Base-by-base conservation (phyloP, 352 stramenopile species). In the Plasmopara muralis region DNA sequence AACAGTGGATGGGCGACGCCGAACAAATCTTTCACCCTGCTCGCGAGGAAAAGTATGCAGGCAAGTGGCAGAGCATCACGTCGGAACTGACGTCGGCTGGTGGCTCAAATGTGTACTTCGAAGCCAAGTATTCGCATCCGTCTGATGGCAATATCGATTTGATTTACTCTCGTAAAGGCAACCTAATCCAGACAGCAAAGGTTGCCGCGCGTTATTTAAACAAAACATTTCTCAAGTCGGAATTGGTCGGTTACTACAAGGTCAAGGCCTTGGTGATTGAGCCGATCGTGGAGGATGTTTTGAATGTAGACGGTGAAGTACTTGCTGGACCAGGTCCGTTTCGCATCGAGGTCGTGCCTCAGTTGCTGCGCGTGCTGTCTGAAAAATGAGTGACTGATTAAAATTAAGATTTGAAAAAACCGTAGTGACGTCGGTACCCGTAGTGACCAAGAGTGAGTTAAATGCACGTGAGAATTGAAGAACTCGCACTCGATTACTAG, bases 61-160 rank as follows among this genome's bases (percentile, higher is more conserved):
- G 59, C 14, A 53, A 74, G 44, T 90, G 77, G 77, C 65, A 67
- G 9, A 67, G 49, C 15, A 74, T 89, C 43, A 50, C 64, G 13
- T 68, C 65, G 9, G 53, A 78, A 55, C 73, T 85, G 58, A 70
- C 64, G 9, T 83, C 76, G 0, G 64, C 80, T 28, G 81, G 76
- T 16, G 81, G 69, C 9, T 87, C 77, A 7, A 89, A 91, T 49
- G 76, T 89, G 43, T 87, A 87, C 64, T 87, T 87, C 50, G 80
- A 91, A 64, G 81, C 76, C 20, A 78, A 85, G 64, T 91, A 83
- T 43, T 73, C 76, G 28, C 81, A 91, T 53, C 77, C 77, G 31
- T 89, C 76, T 18, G 81, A 89, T 56, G 81, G 77, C n/a, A 86
- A 82, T 55, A 66, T 91, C 62, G 81, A 91, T 47, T 16, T 91